Base-by-base conservation (phyloP, 2,329 filamentous ascomycete genomes). In the Cytospora leucostoma region DNA sequence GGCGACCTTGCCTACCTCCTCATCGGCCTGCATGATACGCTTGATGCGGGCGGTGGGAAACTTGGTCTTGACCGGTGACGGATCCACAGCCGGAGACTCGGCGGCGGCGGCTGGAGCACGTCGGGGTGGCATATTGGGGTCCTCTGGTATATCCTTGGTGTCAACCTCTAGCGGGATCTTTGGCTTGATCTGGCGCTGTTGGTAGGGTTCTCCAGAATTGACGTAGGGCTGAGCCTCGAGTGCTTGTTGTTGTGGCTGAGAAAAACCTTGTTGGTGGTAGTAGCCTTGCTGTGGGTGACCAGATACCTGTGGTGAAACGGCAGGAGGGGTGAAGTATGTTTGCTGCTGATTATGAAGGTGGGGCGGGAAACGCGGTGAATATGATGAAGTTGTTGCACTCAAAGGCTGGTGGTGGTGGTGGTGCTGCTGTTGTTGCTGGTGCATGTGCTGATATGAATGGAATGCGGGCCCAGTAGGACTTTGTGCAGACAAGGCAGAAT, bases 1-100 rank as follows among this genome's bases (percentile, higher is more conserved):
- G 4, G 95, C 93, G 11, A 99, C 95, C 78, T 99, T 99, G 66
- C 95, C 95, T 0, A 99, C 93, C 74, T 99, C 95, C 73, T 99
- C 95, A 73, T 99, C 95, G 12, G 94, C 94, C 78, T 99, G 95
- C 95, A 99, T 98, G 72, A 99, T 98, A 58, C 95, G 88, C 82
- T 99, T 99, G 80, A 99, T 99, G 66, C 95, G 86, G 15, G 95
- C 95, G 37, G 96, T 96, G 1, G 95, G 95, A 72, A 99, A 99
- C 72, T 97, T 97, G 38, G 94, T 98, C 76, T 87, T 91, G 70
- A 99, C 92, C 51, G 92, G 83, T 76, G 78, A 97, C 78, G 75
- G 85, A 75, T 78, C 87, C 70, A 85, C 77, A 51, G 75, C 74
- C 35, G 76, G 74, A 61, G 77, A 73, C 64, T 70, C 64, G 69